These are phyloP conservation scores for Torrubiella hemipterigena DNA, from an alignment of 2,329 filamentous ascomycete genomes.

Conservation along the genomic window DNA sequence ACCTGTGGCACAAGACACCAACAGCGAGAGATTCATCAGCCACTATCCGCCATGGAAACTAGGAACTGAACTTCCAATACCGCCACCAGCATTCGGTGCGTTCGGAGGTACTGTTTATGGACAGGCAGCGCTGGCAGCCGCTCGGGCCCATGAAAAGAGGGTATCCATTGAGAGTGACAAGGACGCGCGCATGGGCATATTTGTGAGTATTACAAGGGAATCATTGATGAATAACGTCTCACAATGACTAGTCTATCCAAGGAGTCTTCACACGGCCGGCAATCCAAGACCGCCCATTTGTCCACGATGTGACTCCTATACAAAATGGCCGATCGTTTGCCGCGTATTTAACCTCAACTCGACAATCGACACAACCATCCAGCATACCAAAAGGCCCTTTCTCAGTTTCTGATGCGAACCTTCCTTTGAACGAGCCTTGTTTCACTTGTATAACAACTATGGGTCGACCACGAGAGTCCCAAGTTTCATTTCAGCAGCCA, in stretches of 20 bases:
- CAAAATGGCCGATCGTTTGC: slow-evolving; percentile 34
- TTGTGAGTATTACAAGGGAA: slow-evolving; percentile 18
- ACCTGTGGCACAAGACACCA: no score
- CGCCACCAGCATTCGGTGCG: slow-evolving; percentile 11
- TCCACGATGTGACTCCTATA: slow-evolving; percentile 35
- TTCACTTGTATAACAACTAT: slow-evolving; percentile 43
- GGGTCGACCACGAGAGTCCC: slow-evolving; percentile 25
- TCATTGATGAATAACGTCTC: slow-evolving; percentile 2
- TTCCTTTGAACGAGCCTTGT: slow-evolving; percentile 27
- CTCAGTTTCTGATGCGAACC: slow-evolving; percentile 23
- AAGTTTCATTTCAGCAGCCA: slow-evolving; percentile 24
- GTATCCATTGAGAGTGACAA: slow-evolving; percentile 10
- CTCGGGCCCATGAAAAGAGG: slow-evolving; percentile 19
- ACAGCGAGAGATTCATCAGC: background rate
- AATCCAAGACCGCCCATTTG: slow-evolving; percentile 34
- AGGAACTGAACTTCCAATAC: background rate
- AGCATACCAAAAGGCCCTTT: slow-evolving; percentile 22
- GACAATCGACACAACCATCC: slow-evolving; percentile 31
- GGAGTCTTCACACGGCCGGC: slow-evolving; percentile 41
- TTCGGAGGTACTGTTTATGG: slow-evolving; percentile 26
- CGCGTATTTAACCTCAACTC: slow-evolving; percentile 35
- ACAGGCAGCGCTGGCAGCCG: slow-evolving; percentile 23
- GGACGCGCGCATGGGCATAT: slow-evolving; percentile 18
- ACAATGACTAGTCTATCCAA: slow-evolving; percentile 38
- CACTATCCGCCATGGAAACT: background rate